These are phyloP conservation scores for Colletotrichum sp. DNA, from an alignment of 2,329 filamentous ascomycete species.

Conservation along the genomic window DNA sequence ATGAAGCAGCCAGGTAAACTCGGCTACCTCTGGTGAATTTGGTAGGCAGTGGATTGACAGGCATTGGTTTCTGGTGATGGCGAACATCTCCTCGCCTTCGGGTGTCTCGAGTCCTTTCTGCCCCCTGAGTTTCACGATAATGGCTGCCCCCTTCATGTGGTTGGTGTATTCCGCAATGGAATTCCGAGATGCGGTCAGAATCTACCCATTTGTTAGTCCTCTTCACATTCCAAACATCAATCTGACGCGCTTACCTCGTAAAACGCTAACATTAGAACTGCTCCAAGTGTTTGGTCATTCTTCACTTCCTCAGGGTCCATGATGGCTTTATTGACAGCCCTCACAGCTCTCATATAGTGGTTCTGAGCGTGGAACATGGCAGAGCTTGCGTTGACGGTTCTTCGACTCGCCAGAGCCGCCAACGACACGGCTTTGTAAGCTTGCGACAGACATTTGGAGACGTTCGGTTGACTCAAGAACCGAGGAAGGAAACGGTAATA, in stretches of 20 bases:
- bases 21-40: slow-evolving; percentile 19
- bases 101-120: slow-evolving; percentile 21
- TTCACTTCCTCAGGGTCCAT: slow-evolving; percentile 18
- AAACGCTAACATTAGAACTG: slow-evolving; percentile 21
- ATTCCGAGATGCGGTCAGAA: slow-evolving; percentile 19
- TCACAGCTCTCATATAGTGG: slow-evolving; percentile 20
- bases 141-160: slow-evolving; percentile 27
- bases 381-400: neutral
- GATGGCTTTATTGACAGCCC: slow-evolving; percentile 22
- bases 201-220: slow-evolving; percentile 1
- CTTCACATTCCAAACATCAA: neutral
- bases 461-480: slow-evolving; percentile 13
- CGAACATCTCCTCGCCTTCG: slow-evolving; percentile 26
- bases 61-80: slow-evolving; percentile 25
- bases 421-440: slow-evolving; percentile 23
- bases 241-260: slow-evolving; percentile 5
- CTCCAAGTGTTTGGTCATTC: slow-evolving; percentile 20
- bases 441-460: slow-evolving; percentile 19
- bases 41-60: slow-evolving; percentile 25
- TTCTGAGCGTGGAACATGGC: slow-evolving; percentile 17
- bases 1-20: slow-evolving; percentile 25
- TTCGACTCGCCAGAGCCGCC: slow-evolving; percentile 16
- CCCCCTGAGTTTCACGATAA: slow-evolving; percentile 25
- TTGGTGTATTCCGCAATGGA: slow-evolving; percentile 24
- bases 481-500: slow-evolving; percentile 21